Conservation (phyloP, 169 alveolate species). For the Eimeria sp. region DNA sequence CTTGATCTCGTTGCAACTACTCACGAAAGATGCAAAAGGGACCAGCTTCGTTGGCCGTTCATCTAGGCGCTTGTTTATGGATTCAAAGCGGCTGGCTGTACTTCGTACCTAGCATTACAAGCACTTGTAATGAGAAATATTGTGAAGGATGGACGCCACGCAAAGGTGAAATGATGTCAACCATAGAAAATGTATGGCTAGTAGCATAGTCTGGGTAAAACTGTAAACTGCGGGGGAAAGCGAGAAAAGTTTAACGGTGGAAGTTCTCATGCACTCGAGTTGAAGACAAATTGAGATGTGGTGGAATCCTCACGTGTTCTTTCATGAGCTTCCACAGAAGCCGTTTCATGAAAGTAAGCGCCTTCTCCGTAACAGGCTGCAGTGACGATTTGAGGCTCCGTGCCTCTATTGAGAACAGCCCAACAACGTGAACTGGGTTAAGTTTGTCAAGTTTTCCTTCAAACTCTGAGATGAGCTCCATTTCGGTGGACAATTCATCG, state of each 20-base stretch:
- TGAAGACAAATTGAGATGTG: background rate
- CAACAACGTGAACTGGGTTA: constrained; percentile 78
- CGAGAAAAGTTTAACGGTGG: background rate
- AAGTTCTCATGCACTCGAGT: background rate
- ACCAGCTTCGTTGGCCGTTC: constrained; percentile 71
- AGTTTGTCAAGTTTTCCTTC: constrained; percentile 78
- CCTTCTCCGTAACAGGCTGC: constrained; percentile 71
- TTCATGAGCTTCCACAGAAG: constrained; percentile 78
- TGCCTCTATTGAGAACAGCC: constrained; percentile 80
- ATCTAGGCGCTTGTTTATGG: constrained; percentile 68
- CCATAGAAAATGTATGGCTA: background rate
- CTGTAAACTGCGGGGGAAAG: background rate
- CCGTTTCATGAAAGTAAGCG: constrained; percentile 77
- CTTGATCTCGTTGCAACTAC: constrained; percentile 67
- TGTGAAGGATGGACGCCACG: background rate
- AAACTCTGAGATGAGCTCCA: constrained; percentile 79
- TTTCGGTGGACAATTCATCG: constrained; percentile 74
- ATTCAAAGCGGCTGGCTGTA: constrained; percentile 59
- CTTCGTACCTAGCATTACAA: constrained; percentile 30
- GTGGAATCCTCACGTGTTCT: constrained; percentile 53
- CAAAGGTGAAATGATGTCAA: background rate
- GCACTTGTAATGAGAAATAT: background rate
- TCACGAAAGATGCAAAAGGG: constrained; percentile 70
- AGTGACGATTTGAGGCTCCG: constrained; percentile 55
- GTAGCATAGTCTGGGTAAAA: background rate